Conservation (phyloP, 2,329 filamentous ascomycete genomes). For the Epichloe hybrida region DNA sequence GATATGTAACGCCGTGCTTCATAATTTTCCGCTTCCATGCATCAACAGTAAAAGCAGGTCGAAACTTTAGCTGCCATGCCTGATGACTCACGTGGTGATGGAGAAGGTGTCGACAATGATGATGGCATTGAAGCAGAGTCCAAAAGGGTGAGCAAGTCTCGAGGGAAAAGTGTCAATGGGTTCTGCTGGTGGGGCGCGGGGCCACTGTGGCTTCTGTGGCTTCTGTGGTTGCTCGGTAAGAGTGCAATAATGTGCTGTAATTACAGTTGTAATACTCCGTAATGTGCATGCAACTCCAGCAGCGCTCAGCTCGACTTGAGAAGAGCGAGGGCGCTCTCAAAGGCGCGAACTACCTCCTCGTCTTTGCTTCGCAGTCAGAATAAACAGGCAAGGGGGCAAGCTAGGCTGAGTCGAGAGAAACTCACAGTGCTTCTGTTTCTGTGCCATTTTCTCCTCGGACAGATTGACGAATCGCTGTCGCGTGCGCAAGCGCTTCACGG, state of each 20-base stretch:
- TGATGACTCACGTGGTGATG: not conserved
- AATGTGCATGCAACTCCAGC: not conserved
- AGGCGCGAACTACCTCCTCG: conserved; percentile 46
- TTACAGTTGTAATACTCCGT: too few species aligned
- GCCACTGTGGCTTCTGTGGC: not conserved
- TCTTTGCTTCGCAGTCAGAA: conserved; percentile 16
- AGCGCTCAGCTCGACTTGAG: conserved; percentile 24
- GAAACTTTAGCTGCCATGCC: not conserved
- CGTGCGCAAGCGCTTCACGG: conserved; percentile 68
- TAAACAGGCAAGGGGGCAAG: not conserved
- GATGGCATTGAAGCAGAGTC: not conserved
- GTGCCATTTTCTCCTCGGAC: conserved; percentile 55
- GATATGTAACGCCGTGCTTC: not conserved
- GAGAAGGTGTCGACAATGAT: not conserved
- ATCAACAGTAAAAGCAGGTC: not conserved
- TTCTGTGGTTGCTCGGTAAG: too few species aligned
- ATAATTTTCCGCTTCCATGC: not conserved
- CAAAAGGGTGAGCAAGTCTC: not conserved
- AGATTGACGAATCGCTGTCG: conserved; percentile 63
- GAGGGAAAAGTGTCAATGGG: not conserved
- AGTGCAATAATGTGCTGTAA: not conserved
- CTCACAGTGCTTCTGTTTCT: conserved; percentile 73
- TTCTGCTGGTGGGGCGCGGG: not conserved
- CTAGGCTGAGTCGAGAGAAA: not conserved
- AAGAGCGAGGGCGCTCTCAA: conserved; percentile 47